Evolutionary conservation across 2,329 filamentous ascomycete genomes (phyloP), one percentile per base, ranked within the genome.

Genomic region (Trichoderma simmonsii): DNA sequence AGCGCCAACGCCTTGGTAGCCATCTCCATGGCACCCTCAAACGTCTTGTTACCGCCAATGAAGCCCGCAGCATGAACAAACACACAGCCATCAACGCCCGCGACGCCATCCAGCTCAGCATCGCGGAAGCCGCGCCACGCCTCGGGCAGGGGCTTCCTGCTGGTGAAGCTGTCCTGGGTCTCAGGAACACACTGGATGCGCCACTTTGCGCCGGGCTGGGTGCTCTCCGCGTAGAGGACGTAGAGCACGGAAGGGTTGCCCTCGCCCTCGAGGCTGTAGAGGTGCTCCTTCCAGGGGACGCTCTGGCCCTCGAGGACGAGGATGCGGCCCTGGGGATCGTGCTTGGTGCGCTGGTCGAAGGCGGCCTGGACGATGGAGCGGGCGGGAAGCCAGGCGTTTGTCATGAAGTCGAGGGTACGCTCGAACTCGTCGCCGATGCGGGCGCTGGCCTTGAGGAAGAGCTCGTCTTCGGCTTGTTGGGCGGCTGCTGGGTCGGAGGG

Each of bases 51-150:
- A 3, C 96, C 96, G 21, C 96, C 96, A 79, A 98, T 98, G 83
- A 99, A 99, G 32, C 96, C 96, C 68, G 92, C 91, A 4, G 95
- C 95, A 80, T 99, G 96, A 34, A 98, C 92, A 80, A 99, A 99
- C 32, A 99, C 91, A 74, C 93, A 91, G 7, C 95, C 93, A 6
- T 85, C 84, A 32, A 94, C 85, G 43, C 91, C 90, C 28, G 88
- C 84, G 18, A 94, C 86, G 76, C 88, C 87, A 81, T 95, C 93
- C 68, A 99, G 86, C 81, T 95, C 90, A 76, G 92, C 91, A 79
- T 98, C 96, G 54, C 96, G 88, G 75, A 97, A 91, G 8, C 96
- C 96, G 78, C 95, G 91, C 96, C 96, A 99, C 21, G 90, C 88
- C 83, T 97, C 93, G 5, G 95, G 95, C 75, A 99, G 86, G 57